Percentiles rank a stretch among this genome's conserved stretches.
Conservation (phyloP, 805 yeast species). For the Wickerhamomyces chaumierensis region DNA sequence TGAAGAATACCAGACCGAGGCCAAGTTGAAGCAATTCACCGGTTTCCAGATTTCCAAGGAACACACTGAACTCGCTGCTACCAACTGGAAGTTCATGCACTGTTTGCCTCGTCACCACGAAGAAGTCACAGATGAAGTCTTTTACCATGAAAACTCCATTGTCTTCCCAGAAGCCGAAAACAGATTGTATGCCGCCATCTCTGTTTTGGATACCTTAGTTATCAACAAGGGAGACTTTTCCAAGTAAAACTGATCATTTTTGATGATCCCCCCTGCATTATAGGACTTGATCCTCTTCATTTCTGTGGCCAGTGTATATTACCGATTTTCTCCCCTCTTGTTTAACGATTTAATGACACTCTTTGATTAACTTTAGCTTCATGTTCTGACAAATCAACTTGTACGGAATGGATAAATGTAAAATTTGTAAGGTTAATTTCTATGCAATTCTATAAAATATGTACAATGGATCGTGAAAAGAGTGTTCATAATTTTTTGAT, state of each 20-base stretch:
- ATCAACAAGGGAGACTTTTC: constrained; percentile 62
- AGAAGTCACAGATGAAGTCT: constrained; percentile 90
- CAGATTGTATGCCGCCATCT: constrained; percentile 91
- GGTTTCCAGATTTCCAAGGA: constrained; percentile 78
- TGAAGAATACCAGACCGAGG: constrained; percentile 68
- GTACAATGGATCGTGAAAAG: too few species aligned
- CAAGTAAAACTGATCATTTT: constrained; percentile 3
- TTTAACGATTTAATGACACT: not conserved
- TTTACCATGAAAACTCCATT: constrained; percentile 70
- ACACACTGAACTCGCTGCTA: constrained; percentile 47
- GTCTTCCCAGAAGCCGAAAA: constrained; percentile 97
- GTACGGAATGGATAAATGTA: too few species aligned
- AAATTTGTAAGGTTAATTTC: too few species aligned
- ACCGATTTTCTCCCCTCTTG: not conserved
- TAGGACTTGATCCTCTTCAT: too few species aligned
- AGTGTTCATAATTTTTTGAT: too few species aligned
- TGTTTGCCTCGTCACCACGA: constrained; percentile 93
- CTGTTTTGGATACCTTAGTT: constrained; percentile 84
- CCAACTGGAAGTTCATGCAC: constrained; percentile 90
- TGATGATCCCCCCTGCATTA: too few species aligned
- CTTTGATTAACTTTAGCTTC: too few species aligned
- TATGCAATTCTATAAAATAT: too few species aligned
- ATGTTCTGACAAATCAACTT: too few species aligned
- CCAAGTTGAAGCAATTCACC: constrained; percentile 66
- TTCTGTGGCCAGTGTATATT: too few species aligned